These are phyloP conservation scores for Rhynchosporium secalis DNA, from an alignment of 2,329 filamentous ascomycete genomes.

Conservation along the genomic window DNA sequence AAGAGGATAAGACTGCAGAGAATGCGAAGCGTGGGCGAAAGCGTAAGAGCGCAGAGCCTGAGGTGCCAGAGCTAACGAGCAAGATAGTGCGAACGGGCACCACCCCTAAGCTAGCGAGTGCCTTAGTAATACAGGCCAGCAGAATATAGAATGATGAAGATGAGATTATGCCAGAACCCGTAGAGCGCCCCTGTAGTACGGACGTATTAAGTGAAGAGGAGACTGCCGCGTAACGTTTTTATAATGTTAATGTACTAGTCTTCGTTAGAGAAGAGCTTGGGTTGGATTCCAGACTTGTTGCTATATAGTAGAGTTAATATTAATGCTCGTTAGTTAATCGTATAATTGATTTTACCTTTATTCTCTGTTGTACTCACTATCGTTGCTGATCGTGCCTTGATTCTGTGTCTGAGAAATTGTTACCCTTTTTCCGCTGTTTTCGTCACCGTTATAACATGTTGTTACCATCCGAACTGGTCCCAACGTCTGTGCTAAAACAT, in stretches of 20 bases:
- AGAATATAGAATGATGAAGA: slow-evolving; percentile 19
- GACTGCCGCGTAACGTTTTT: slow-evolving; percentile 9
- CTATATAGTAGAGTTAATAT: slow-evolving; percentile 15
- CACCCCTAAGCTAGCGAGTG: slow-evolving; percentile 10
- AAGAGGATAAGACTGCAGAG: slow-evolving; percentile 1
- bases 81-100: slow-evolving; percentile 20
- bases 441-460: not conserved
- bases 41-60: slow-evolving; percentile 20
- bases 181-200: slow-evolving; percentile 13
- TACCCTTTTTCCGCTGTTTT: not conserved
- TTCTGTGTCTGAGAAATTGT: not conserved
- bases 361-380: not conserved
- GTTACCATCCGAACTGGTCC: not conserved
- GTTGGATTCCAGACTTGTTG: slow-evolving; percentile 5
- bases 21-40: slow-evolving; percentile 19
- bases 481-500: not conserved
- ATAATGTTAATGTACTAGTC: not conserved
- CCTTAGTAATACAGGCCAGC: slow-evolving; percentile 20
- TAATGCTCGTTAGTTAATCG: slow-evolving; percentile 11
- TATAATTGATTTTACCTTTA: not conserved
- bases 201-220: slow-evolving; percentile 14
- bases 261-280: slow-evolving; percentile 2
- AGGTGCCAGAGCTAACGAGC: slow-evolving; percentile 10
- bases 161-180: slow-evolving; percentile 16
- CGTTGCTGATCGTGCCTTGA: not conserved